Evolutionary conservation across 768 basidiomycete species (phyloP).

Genomic region (Sarcodon aspratus): DNA sequence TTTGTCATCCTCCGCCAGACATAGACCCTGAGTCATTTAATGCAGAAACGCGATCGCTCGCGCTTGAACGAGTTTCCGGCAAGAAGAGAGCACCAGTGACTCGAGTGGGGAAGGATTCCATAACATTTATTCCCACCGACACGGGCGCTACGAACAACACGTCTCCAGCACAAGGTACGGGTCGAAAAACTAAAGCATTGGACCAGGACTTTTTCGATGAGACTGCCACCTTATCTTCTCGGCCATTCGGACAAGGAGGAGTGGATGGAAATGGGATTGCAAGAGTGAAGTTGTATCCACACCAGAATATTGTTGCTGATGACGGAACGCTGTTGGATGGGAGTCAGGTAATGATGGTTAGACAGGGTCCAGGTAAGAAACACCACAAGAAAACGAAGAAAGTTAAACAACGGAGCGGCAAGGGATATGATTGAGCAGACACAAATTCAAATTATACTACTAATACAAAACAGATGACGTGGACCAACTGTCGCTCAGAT

Average conservation of each 20-base stretch:
- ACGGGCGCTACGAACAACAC: slow-evolving; percentile 10
- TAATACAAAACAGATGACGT: no score
- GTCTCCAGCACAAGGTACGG: slow-evolving; percentile 6
- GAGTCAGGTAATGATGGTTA: slow-evolving; percentile 4
- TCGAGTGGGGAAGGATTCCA: slow-evolving; percentile 72
- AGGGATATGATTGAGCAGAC: slow-evolving; percentile 65
- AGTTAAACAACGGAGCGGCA: slow-evolving; percentile 85
- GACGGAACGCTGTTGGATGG: slow-evolving; percentile 59
- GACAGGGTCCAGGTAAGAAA: slow-evolving; percentile 45
- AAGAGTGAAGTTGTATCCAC: slow-evolving; percentile 62
- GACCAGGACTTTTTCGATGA: slow-evolving; percentile 79
- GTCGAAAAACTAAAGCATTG: slow-evolving; percentile 52
- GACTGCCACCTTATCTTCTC: slow-evolving; percentile 34
- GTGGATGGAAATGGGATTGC: slow-evolving; percentile 42
- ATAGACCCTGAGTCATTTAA: slow-evolving; percentile 65
- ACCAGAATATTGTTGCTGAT: slow-evolving; percentile 70
- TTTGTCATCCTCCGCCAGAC: slow-evolving; percentile 81
- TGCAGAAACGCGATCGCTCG: slow-evolving; percentile 46
- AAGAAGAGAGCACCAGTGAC: slow-evolving; percentile 87
- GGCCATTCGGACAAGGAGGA: slow-evolving; percentile 51
- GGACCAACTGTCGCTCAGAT: no score
- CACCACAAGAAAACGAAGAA: slow-evolving; percentile 75
- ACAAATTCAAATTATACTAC: background rate
- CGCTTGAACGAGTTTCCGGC: slow-evolving; percentile 46
- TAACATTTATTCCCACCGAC: slow-evolving; percentile 59